Base-by-base conservation (phyloP, 2,329 filamentous ascomycete species). In the Aspergillus ustus region DNA sequence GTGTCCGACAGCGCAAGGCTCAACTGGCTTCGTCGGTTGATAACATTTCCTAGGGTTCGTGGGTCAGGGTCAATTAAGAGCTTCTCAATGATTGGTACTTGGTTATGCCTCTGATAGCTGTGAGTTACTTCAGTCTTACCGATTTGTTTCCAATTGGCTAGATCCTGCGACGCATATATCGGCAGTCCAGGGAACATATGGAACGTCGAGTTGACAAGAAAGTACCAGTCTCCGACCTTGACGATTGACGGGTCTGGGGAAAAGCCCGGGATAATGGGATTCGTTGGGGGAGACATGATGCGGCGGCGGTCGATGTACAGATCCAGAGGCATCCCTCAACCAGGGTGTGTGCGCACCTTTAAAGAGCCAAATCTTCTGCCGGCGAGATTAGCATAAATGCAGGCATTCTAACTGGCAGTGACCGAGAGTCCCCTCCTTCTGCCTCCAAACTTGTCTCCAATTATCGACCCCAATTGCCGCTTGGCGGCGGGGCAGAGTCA, bases 131-230 rank as follows among this genome's bases (percentile, higher is more conserved):
- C 29, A 11, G 15, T 3, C 31, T 37, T 17, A 55, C 52, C 52
- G 5, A 55, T 55, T 7, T 55, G 52, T 37, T 45, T 55, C 52
- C 52, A 55, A 1, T 7, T 28, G 6, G 7, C 40, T 9, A 55
- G 22, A 46, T 55, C 52, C 11, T 45, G n/a, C 9, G 52, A 55
- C 1, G 20, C 52, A 20, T 55, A 55, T 28, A 55, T 19, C 40
- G 52, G 52, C 37, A 55, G 8, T 9, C 52, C 52, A 22, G 52
- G 52, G 25, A 45, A 55, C 52, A 55, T 44, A 20, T 55, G 52
- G 19, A 55, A 55, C 19, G 2, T 55, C 3, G 52, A 55, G 11
- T 8, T 55, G 7, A 55, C 52, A 11, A 55, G 52, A n/a, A 55
- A 55, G 40, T 55, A 55, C 37, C 37, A 45, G 1, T 46, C 40